Conservation (phyloP, 164 flowering plant species). For the Umbellularia californica region DNA sequence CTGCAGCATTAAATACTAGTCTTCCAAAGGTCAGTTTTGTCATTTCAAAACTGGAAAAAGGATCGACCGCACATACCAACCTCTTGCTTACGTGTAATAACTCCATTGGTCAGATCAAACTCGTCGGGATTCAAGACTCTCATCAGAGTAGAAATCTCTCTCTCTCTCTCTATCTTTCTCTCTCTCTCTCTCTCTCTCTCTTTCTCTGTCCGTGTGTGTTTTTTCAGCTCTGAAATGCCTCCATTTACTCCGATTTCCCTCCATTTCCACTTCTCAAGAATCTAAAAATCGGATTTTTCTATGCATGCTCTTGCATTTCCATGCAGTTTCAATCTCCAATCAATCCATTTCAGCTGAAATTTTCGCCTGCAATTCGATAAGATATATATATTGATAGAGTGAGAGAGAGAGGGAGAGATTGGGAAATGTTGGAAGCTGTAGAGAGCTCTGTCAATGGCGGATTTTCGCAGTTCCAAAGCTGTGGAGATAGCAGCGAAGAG, state of each 20-base stretch:
- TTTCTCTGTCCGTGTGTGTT: conserved; percentile 28
- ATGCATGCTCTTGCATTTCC: conserved; percentile 38
- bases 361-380: not conserved
- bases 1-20: too few species aligned
- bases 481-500: conserved; percentile 73
- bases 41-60: not conserved
- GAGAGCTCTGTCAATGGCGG: conserved; percentile 62
- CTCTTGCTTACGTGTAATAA: conserved; percentile 31
- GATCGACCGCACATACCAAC: conserved; percentile 25
- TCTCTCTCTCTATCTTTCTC: not conserved
- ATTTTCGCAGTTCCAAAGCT: conserved; percentile 41
- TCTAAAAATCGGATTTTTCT: conserved; percentile 20
- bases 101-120: conserved; percentile 29
- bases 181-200: not conserved
- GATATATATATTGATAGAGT: too few species aligned
- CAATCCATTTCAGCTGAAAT: conserved; percentile 5
- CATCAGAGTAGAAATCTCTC: not conserved
- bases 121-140: conserved; percentile 66
- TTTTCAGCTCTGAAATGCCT: conserved; percentile 29
- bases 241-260: conserved; percentile 8
- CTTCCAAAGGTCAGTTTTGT: too few species aligned
- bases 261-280: not conserved
- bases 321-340: conserved; percentile 20
- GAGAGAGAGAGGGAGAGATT: not conserved
- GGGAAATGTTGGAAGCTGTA: conserved; percentile 53